These are phyloP conservation scores for Xylariaceae sp. DNA, from an alignment of 2,329 filamentous ascomycete species.

Conservation along the genomic window DNA sequence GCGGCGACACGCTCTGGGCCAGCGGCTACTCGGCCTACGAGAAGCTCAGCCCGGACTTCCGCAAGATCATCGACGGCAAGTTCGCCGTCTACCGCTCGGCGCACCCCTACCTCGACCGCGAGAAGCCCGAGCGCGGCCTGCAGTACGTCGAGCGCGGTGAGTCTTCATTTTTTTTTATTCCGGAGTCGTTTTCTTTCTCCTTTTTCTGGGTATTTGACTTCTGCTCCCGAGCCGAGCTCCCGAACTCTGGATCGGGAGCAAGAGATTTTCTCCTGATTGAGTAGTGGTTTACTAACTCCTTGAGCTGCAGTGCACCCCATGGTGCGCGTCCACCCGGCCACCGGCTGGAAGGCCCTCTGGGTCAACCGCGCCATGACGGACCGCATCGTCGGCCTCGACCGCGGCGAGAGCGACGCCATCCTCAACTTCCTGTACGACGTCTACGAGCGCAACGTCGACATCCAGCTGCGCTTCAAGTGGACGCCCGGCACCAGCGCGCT, in stretches of 20 bases:
- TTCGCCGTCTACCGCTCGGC: slow-evolving; percentile 58
- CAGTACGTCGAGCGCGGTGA: slow-evolving; percentile 60
- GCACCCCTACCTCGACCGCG: slow-evolving; percentile 59
- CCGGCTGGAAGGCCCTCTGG: slow-evolving; percentile 67
- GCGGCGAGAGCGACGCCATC: slow-evolving; percentile 60
- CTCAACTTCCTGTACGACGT: slow-evolving; percentile 60
- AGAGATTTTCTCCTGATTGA: too few species aligned
- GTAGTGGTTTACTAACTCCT: too few species aligned
- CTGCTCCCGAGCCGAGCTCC: too few species aligned
- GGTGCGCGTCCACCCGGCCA: slow-evolving; percentile 63
- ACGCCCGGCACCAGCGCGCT: slow-evolving; percentile 57
- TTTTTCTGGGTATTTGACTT: too few species aligned
- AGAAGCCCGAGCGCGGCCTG: slow-evolving; percentile 52
- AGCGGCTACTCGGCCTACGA: slow-evolving; percentile 65
- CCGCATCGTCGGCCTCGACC: slow-evolving; percentile 61
- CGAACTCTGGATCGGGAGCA: too few species aligned
- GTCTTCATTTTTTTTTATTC: too few species aligned
- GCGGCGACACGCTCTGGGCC: slow-evolving; percentile 68
- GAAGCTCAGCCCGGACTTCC: slow-evolving; percentile 63
- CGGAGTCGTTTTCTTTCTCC: too few species aligned
- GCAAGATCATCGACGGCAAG: slow-evolving; percentile 61
- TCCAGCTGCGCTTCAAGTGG: slow-evolving; percentile 67
- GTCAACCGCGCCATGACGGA: slow-evolving; percentile 65
- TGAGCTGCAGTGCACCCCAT: slow-evolving; percentile 61
- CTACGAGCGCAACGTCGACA: slow-evolving; percentile 62